Base-by-base conservation (phyloP, 495 filamentous ascomycete genomes). In the Immersiella caudata region DNA sequence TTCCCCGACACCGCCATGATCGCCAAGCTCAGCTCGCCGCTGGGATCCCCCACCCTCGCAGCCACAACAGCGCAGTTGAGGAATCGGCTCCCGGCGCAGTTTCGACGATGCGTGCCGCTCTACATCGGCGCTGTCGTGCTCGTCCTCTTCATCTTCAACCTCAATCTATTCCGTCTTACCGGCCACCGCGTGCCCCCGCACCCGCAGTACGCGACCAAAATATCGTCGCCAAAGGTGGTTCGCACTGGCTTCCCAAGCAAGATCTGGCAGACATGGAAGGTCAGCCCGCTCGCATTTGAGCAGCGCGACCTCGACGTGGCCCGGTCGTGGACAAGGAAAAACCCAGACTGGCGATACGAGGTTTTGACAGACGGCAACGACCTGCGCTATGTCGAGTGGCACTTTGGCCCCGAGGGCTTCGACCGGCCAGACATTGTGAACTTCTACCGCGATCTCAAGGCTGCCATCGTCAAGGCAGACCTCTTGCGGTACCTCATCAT, bases 201-300 rank as follows among this genome's bases (percentile, higher is more conserved):
- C 57, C 55, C 24, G 50, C 50, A 26, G 16, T 60, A 24, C 8
- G 7, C 57, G 33, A 68, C 40, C 58, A 26, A 29, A 35, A 14
- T 26, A 62, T 11, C 33, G 21, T 35, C 35, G 21, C 67, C 67
- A 46, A 63, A 66, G 40, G 62, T 54, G n/a, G 59, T 56, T 40
- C 75, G 72, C 56, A 40, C 20, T 62, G 74, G 68, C 22, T 79
- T 79, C 49, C 76, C 76, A 54, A 67, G 63, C 22, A 79, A 79
- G 72, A 87, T 90, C 67, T 90, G 88, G 88, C 88, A 90, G 74
- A 85, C 86, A 11, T 90, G 88, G 88, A 89, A 89, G 73, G 82
- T 86, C 33, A 81, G 85, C 70, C 82, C 87, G 6, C 77, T 89
- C 40, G 74, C 76, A 0, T 87, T 89, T 67, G 86, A 86, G 65